Conservation (phyloP, 2,329 filamentous ascomycete genomes). For the Epichloe typhina region DNA sequence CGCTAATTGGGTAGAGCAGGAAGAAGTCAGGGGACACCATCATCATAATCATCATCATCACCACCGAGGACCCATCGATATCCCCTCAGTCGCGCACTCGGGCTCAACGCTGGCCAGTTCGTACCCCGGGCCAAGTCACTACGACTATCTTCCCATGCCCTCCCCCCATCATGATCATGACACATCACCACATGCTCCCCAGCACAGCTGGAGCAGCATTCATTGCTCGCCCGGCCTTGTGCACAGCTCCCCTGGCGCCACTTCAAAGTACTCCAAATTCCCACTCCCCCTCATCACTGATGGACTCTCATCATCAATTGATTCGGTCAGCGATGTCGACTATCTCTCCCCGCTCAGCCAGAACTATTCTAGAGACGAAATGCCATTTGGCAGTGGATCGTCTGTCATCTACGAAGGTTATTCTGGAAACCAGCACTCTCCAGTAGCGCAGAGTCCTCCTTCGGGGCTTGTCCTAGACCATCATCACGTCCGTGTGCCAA, state of each 20-base stretch:
- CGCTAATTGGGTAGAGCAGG: slow-evolving; percentile 18
- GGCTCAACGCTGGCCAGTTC: slow-evolving; percentile 33
- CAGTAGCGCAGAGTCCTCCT: slow-evolving; percentile 42
- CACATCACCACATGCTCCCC: slow-evolving; percentile 24
- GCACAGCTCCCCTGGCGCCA: slow-evolving; percentile 18
- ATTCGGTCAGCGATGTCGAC: slow-evolving; percentile 48
- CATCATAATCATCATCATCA: slow-evolving; percentile 1
- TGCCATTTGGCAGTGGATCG: slow-evolving; percentile 42
- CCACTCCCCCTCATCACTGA: slow-evolving; percentile 34
- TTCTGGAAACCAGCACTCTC: slow-evolving; percentile 34
- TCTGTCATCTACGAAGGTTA: slow-evolving; percentile 45
- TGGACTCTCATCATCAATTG: slow-evolving; percentile 40
- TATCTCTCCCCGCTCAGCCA: slow-evolving; percentile 49
- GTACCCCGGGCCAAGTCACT: slow-evolving; percentile 19
- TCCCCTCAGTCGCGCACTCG: slow-evolving; percentile 18
- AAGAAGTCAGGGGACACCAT: slow-evolving; percentile 17
- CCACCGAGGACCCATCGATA: slow-evolving; percentile 21
- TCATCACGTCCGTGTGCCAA: slow-evolving; percentile 36
- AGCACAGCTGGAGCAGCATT: slow-evolving; percentile 33
- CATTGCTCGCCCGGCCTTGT: slow-evolving; percentile 30
- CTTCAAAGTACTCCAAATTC: slow-evolving; percentile 31
- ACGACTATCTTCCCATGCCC: slow-evolving; percentile 39
- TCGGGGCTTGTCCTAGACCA: slow-evolving; percentile 39
- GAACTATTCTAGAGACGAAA: slow-evolving; percentile 42
- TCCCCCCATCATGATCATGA: slow-evolving; percentile 25